phyloP scores from a whole-genome alignment of 495 filamentous ascomycete species.

The Xylaria grammica region DNA sequence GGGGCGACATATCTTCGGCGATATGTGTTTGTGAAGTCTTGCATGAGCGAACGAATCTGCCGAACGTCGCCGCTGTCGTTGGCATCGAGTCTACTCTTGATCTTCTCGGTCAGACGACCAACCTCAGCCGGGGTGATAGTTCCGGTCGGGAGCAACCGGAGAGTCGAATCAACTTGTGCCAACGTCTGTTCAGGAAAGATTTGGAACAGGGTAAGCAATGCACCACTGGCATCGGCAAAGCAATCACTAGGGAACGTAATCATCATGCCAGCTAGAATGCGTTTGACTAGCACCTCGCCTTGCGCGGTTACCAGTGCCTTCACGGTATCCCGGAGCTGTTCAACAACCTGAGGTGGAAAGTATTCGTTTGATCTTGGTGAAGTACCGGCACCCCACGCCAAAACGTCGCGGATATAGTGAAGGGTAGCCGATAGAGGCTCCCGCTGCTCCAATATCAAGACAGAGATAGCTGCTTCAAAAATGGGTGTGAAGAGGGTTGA shows the following conservation, averaged over 20 bases:
- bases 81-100: constrained; percentile 68
- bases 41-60: constrained; percentile 82
- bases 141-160: constrained; percentile 81
- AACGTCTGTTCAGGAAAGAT: constrained; percentile 78
- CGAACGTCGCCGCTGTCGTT: constrained; percentile 67
- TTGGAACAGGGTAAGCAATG: constrained; percentile 88
- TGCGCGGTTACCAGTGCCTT: constrained; percentile 70
- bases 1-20: constrained; percentile 91
- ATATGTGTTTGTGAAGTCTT: constrained; percentile 96
- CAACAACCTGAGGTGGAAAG: constrained; percentile 50
- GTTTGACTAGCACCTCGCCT: constrained; percentile 81
- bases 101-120: constrained; percentile 67
- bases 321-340: constrained; percentile 71
- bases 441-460: constrained; percentile 84
- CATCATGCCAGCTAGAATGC: constrained; percentile 96
- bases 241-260: constrained; percentile 95
- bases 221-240: constrained; percentile 89
- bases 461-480: constrained; percentile 83
- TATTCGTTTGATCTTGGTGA: constrained; percentile 76
- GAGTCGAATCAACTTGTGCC: constrained; percentile 78
- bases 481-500: constrained; percentile 80
- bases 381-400: constrained; percentile 78
- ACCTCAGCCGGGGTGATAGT: constrained; percentile 69
- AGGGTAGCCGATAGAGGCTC: constrained; percentile 89
- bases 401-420: constrained; percentile 91